Conservation (phyloP, 495 filamentous ascomycete species). For the Bacidia gigantensis region DNA sequence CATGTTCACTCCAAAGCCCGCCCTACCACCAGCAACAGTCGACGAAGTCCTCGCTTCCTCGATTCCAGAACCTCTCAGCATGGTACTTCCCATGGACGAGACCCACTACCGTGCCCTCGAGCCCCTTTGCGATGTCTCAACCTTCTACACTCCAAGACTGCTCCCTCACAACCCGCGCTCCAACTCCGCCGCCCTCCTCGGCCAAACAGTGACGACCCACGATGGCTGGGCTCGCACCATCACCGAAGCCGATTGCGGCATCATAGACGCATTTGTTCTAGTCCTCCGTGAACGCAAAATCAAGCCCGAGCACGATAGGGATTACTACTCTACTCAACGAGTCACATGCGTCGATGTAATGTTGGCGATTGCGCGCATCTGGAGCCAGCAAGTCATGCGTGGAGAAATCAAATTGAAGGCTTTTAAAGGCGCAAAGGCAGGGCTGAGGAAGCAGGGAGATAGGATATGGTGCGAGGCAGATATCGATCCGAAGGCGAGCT, state of each 20-base stretch:
- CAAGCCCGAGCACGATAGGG: background rate
- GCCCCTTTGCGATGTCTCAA: conserved; percentile 7
- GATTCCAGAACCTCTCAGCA: conserved; percentile 7
- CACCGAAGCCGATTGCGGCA: conserved; percentile 8
- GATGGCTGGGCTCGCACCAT: conserved; percentile 12
- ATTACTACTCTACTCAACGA: background rate
- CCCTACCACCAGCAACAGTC: conserved; percentile 9
- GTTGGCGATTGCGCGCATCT: conserved; percentile 6
- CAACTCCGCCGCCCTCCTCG: conserved; percentile 1
- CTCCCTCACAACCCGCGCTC: conserved; percentile 8
- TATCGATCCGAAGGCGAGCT: conserved; percentile 4
- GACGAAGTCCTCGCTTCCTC: conserved; percentile 9
- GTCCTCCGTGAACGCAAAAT: conserved; percentile 6
- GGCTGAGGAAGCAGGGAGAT: conserved; percentile 8
- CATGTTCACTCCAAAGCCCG: conserved; percentile 2
- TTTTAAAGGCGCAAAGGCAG: conserved; percentile 8
- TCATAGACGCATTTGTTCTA: conserved; percentile 9
- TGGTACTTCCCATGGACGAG: conserved; percentile 13
- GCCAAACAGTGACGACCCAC: conserved; percentile 2
- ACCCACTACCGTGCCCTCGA: conserved; percentile 12
- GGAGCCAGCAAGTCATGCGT: conserved; percentile 7
- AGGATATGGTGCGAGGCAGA: conserved; percentile 7
- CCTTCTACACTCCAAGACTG: conserved; percentile 4
- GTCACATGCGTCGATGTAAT: conserved; percentile 1
- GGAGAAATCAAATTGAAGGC: conserved; percentile 7